Evolutionary conservation across 331 rosid species (phyloP).

Genomic region (Quercus lobata): DNA sequence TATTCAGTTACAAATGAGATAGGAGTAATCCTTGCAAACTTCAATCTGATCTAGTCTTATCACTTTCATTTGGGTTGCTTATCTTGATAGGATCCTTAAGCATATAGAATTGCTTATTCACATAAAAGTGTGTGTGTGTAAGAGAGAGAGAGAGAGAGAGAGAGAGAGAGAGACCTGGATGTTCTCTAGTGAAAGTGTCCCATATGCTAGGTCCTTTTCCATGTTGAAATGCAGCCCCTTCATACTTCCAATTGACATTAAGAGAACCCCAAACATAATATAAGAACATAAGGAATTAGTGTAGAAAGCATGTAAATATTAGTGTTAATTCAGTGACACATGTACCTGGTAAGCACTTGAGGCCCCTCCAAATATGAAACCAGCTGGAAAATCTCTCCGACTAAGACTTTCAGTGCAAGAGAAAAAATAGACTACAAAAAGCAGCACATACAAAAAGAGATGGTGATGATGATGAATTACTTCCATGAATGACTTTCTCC

Average conservation of each 20-base stretch:
- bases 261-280: too few species aligned
- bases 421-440: not conserved
- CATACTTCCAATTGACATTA: not conserved
- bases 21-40: too few species aligned
- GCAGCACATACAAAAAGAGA: not conserved
- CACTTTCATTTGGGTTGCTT: too few species aligned
- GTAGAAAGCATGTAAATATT: too few species aligned
- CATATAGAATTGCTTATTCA: too few species aligned
- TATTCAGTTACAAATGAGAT: too few species aligned
- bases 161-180: constrained; percentile 1
- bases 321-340: too few species aligned
- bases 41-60: too few species aligned
- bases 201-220: constrained; percentile 13
- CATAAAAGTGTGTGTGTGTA: too few species aligned
- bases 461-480: not conserved
- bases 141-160: too few species aligned
- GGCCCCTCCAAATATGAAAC: not conserved
- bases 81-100: too few species aligned
- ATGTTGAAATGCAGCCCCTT: not conserved
- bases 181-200: not conserved
- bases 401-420: not conserved
- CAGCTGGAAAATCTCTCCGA: not conserved
- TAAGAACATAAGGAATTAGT: too few species aligned
- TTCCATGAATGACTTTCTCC: not conserved
- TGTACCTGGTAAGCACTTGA: not conserved